These are phyloP conservation scores for Phanerodontia chrysosporium DNA, from an alignment of 768 basidiomycete genomes.

Conservation along the genomic window DNA sequence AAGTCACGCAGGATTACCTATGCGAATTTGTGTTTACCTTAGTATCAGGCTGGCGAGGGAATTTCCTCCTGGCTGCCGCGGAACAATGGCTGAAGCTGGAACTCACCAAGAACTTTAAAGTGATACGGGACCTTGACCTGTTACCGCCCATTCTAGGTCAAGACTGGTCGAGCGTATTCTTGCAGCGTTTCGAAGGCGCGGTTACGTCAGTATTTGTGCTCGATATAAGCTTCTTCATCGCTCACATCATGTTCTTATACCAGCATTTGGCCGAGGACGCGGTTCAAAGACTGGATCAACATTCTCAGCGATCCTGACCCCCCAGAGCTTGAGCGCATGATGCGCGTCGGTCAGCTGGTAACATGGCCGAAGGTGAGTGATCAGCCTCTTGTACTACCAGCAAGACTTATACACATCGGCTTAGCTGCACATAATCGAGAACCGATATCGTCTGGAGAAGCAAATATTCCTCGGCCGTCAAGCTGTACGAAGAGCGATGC, in stretches of 20 bases:
- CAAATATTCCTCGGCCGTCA: constrained; percentile 80
- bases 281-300: constrained; percentile 79
- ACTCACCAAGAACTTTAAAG: constrained; percentile 94
- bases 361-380: constrained; percentile 95
- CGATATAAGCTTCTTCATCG: not conserved
- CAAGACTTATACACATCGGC: too few species aligned
- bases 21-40: not conserved
- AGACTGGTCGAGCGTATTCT: constrained; percentile 95
- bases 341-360: constrained; percentile 79
- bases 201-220: constrained; percentile 60
- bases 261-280: constrained; percentile 84
- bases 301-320: constrained; percentile 83
- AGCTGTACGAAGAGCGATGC: constrained; percentile 54
- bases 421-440: constrained; percentile 91
- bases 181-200: constrained; percentile 88
- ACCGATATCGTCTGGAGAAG: constrained; percentile 80
- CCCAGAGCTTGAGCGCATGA: constrained; percentile 79
- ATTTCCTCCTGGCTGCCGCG: constrained; percentile 85
- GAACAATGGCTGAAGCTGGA: constrained; percentile 96
- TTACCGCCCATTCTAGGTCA: constrained; percentile 89
- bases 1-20: not conserved
- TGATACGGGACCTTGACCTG: constrained; percentile 91
- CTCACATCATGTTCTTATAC: not conserved
- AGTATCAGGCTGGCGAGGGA: constrained; percentile 83
- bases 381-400: too few species aligned